Evolutionary conservation across 768 basidiomycete genomes (phyloP).

Genomic region (Podaxis sp.): DNA sequence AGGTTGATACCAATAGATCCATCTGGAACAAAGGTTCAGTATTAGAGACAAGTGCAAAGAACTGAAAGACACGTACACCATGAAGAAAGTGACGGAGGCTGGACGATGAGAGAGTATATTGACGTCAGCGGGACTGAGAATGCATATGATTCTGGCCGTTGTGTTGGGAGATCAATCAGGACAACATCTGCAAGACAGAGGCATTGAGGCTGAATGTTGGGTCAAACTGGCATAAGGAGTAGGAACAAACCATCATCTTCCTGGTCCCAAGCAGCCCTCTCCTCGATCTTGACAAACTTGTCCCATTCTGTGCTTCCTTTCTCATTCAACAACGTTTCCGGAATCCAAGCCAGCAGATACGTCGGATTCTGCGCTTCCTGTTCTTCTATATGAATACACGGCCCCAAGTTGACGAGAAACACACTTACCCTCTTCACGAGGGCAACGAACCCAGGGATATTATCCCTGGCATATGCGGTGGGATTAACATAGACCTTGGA

Average conservation of each 20-base stretch:
- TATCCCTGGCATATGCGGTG: slow-evolving; percentile 87
- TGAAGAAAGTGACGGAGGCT: slow-evolving; percentile 80
- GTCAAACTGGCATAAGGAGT: slow-evolving; percentile 6
- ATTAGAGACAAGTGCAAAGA: neutral
- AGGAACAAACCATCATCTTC: slow-evolving; percentile 67
- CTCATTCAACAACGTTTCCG: slow-evolving; percentile 80
- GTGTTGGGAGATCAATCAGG: slow-evolving; percentile 80
- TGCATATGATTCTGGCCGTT: slow-evolving; percentile 87
- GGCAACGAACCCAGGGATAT: slow-evolving; percentile 91
- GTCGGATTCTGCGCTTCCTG: slow-evolving; percentile 78
- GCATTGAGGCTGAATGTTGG: slow-evolving; percentile 4
- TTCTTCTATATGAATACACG: neutral
- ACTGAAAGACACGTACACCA: slow-evolving; percentile 58
- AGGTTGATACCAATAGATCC: slow-evolving; percentile 89
- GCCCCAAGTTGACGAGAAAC: slow-evolving; percentile 8
- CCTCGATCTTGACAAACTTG: slow-evolving; percentile 87
- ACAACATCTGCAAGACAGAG: slow-evolving; percentile 60
- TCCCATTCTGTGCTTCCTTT: slow-evolving; percentile 84
- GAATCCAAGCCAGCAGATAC: slow-evolving; percentile 91
- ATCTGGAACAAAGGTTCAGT: slow-evolving; percentile 44
- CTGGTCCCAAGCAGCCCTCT: slow-evolving; percentile 53
- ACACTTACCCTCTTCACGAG: slow-evolving; percentile 81
- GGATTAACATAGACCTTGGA: slow-evolving; percentile 97
- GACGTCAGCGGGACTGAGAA: slow-evolving; percentile 92
- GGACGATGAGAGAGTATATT: slow-evolving; percentile 86